These are phyloP conservation scores for Fraxinus paxiana DNA, from an alignment of 305 asterid species.

Conservation along the genomic window DNA sequence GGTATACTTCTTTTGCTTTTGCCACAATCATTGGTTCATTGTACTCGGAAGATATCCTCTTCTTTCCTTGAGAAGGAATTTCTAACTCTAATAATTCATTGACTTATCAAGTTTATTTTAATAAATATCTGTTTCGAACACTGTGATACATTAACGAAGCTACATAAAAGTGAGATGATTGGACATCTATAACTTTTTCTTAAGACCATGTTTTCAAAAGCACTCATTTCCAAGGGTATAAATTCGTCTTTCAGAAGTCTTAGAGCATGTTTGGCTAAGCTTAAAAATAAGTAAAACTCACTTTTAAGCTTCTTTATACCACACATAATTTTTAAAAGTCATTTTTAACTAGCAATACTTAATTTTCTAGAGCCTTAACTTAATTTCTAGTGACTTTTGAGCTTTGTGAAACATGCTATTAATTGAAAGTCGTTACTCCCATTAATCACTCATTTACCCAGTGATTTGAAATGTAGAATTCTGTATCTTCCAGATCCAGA, in stretches of 20 bases:
- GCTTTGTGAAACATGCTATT: not conserved
- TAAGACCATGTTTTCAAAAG: not conserved
- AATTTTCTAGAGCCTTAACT: not conserved
- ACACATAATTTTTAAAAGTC: not conserved
- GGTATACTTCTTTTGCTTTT: constrained; percentile 44
- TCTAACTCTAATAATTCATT: not conserved
- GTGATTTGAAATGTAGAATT: not conserved
- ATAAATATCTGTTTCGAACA: not conserved
- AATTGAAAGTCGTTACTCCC: not conserved
- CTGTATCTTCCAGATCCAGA: not conserved
- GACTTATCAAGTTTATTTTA: not conserved
- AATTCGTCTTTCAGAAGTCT: not conserved
- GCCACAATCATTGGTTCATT: constrained; percentile 8
- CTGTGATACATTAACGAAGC: not conserved
- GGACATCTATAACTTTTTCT: not conserved
- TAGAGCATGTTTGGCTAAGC: not conserved
- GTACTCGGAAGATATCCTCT: not conserved
- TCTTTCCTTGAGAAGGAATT: not conserved
- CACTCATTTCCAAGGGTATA: not conserved
- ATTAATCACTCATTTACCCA: not conserved
- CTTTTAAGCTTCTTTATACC: not conserved
- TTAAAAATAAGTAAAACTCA: not conserved
- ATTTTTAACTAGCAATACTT: not conserved
- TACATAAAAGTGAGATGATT: not conserved
- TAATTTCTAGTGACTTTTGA: not conserved